A percentile compares a stretch with the other conserved stretches of the same genome.
Conservation (phyloP, 2,329 filamentous ascomycete species). For the Septoria linicola region DNA sequence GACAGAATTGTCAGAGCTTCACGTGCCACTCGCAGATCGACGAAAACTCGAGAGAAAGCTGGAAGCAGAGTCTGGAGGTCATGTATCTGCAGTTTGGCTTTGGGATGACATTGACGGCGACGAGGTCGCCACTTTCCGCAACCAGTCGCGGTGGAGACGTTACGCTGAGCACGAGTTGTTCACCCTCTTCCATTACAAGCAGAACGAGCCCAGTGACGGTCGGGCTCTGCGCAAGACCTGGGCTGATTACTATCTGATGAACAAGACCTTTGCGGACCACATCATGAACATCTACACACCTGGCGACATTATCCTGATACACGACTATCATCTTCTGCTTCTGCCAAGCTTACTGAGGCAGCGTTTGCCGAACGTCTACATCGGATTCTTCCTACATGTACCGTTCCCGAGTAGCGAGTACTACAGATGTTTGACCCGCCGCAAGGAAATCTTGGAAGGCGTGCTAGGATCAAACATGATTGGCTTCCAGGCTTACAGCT, state of each 20-base stretch:
- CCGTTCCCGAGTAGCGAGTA: slow-evolving; percentile 97
- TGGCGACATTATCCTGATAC: slow-evolving; percentile 86
- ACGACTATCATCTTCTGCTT: slow-evolving; percentile 91
- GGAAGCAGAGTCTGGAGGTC: slow-evolving; percentile 69
- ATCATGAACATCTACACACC: slow-evolving; percentile 88
- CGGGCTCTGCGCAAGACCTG: slow-evolving; percentile 78
- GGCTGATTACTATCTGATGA: slow-evolving; percentile 91
- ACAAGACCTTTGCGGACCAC: slow-evolving; percentile 84
- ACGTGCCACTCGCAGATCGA: slow-evolving; percentile 69
- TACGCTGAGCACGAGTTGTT: slow-evolving; percentile 92
- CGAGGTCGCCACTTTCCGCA: slow-evolving; percentile 69
- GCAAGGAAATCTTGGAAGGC: slow-evolving; percentile 88
- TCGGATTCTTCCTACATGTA: slow-evolving; percentile 90
- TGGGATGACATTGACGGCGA: slow-evolving; percentile 69
- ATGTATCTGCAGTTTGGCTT: slow-evolving; percentile 85
- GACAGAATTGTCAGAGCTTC: slow-evolving; percentile 63
- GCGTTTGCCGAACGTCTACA: slow-evolving; percentile 82
- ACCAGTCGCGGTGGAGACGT: slow-evolving; percentile 81
- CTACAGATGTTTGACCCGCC: slow-evolving; percentile 78
- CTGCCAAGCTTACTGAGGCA: slow-evolving; percentile 86
- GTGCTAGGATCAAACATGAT: slow-evolving; percentile 89
- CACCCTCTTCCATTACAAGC: slow-evolving; percentile 93
- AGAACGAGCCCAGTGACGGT: slow-evolving; percentile 84
- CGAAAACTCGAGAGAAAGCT: slow-evolving; percentile 71
- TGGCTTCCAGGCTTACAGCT: slow-evolving; percentile 93